Percentiles rank a stretch among this genome's conserved stretches.
These are phyloP conservation scores for Xylariaceae sp. DNA, from an alignment of 2,329 filamentous ascomycete genomes.

Conservation along the genomic window DNA sequence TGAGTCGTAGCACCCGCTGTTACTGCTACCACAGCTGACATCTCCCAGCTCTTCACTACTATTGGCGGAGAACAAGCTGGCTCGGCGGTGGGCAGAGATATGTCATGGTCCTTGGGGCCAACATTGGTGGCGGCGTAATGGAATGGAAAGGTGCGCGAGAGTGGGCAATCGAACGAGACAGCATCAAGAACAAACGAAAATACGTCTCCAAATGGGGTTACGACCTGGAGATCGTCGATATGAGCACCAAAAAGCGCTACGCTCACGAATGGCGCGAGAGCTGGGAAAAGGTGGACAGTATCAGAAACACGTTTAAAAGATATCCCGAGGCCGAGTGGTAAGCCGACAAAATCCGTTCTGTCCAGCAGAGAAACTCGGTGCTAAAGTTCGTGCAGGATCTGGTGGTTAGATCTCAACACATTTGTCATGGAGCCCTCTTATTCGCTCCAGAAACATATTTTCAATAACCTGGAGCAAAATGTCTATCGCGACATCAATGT, in stretches of 20 bases:
- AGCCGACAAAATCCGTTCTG: constrained; percentile 29
- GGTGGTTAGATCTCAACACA: constrained; percentile 98
- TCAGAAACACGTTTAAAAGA: constrained; percentile 83
- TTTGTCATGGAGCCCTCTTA: constrained; percentile 95
- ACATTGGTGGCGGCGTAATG: constrained; percentile 95
- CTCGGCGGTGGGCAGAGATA: constrained; percentile 85
- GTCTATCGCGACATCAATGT: constrained; percentile 94
- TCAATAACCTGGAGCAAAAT: constrained; percentile 69
- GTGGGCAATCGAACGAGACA: constrained; percentile 97
- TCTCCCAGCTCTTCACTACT: constrained; percentile 46
- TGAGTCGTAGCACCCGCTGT: constrained; percentile 46
- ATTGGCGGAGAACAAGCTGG: constrained; percentile 67
- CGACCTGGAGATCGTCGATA: constrained; percentile 91
- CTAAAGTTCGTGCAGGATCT: constrained; percentile 67
- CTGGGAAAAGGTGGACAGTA: constrained; percentile 97
- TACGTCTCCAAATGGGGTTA: constrained; percentile 90
- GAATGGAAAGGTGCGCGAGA: constrained; percentile 97
- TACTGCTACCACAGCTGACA: constrained; percentile 22
- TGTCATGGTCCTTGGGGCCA: constrained; percentile 89
- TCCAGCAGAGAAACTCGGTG: neutral
- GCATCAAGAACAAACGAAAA: constrained; percentile 87
- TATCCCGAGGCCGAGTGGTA: constrained; percentile 97
- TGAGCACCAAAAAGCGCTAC: constrained; percentile 98
- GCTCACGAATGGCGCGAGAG: constrained; percentile 98
- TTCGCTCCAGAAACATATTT: constrained; percentile 86